Evolutionary conservation across 257 asterid genomes (phyloP).

Genomic region (Nicotiana otophora): DNA sequence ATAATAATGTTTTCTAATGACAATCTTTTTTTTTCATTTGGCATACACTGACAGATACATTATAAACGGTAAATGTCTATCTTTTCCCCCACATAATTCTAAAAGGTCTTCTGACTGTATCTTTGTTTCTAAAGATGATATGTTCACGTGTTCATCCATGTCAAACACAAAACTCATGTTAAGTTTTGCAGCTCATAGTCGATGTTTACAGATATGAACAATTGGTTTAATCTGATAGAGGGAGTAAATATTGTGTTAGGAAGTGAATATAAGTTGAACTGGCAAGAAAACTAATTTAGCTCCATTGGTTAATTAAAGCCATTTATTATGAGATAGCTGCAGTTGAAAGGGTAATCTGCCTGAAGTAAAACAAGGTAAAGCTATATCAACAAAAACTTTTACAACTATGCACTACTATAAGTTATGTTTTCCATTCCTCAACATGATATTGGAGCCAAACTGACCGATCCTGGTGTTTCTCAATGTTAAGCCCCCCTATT

Average conservation of each 20-base stretch:
- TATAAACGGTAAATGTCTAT: neutral
- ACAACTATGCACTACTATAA: neutral
- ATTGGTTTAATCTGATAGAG: too few species aligned
- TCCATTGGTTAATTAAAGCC: neutral
- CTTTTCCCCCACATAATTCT: neutral
- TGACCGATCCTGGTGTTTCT: too few species aligned
- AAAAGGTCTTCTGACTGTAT: neutral
- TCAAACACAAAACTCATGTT: neutral
- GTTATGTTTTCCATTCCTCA: neutral
- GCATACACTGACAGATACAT: neutral
- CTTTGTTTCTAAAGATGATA: neutral
- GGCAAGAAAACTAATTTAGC: neutral
- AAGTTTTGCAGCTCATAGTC: neutral
- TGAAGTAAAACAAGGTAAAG: neutral
- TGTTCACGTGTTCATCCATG: neutral
- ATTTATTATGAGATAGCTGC: neutral
- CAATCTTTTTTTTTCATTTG: neutral
- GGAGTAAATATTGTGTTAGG: neutral
- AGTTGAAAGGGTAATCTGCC: neutral
- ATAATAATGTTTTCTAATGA: neutral
- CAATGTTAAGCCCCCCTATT: too few species aligned
- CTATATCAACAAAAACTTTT: neutral
- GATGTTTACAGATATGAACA: too few species aligned
- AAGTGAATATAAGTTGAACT: neutral
- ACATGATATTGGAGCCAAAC: too few species aligned